Base-by-base conservation (phyloP, 495 filamentous ascomycete species). In the Podospora pseudocomata region DNA sequence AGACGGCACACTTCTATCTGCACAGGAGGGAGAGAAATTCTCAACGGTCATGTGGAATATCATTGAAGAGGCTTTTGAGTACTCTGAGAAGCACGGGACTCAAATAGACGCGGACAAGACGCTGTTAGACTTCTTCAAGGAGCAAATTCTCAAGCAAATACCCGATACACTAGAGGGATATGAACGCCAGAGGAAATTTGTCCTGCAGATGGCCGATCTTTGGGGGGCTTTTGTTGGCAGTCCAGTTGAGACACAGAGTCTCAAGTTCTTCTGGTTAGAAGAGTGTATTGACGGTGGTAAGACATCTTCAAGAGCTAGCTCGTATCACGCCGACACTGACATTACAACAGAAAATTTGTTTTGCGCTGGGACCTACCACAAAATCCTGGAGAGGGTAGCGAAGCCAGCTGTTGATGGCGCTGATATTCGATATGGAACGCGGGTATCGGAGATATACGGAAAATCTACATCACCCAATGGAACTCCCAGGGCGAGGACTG, bases 201-300 rank as follows among this genome's bases (percentile, higher is more conserved):
- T 92, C 1, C 75, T 93, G 16, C 84, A 91, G 65, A 81, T 91
- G 73, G 84, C 88, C 20, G 86, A 89, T 65, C 82, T 92, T 64
- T 99, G 95, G 95, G 94, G 94, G 2, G 86, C 88, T 3, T 96
- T 95, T 77, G 89, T 97, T 23, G 95, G 95, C 11, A 92, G 90
- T 59, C 83, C 87, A 19, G 83, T 97, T 57, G 82, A 85, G 65
- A 86, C 76, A 57, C 95, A 99, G 73, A 96, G 93, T 77, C 74
- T 99, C 65, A 95, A 90, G 75, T 97, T 92, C 79, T 96, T 97
- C 72, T 94, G 90, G 84, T 75, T 99, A n/a, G 95, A 99, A 78
- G 93, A 97, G 79, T 93, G 90, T 67, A 89, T 97, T 72, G 94
- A 96, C 73, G 94, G 93, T 60, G 89, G 92, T 91, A 77, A 76